A percentile compares a stretch with the other conserved stretches of the same genome.
phyloP scores from a whole-genome alignment of 129 eudicot genomes.

The Flaveria sonorensis region DNA sequence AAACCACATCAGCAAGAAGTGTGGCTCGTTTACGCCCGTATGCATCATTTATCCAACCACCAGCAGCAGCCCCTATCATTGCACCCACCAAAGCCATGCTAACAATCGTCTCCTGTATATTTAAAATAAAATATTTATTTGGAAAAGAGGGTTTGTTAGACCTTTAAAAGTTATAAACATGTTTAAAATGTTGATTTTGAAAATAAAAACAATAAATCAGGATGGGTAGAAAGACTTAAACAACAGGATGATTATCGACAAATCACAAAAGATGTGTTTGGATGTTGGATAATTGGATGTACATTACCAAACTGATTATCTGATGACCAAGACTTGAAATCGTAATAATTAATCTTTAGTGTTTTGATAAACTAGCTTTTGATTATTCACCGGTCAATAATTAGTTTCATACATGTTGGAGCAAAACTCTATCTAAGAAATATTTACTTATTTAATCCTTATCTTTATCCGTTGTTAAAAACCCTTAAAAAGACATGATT shows the following conservation, averaged over 20 bases:
- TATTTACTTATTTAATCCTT: background rate
- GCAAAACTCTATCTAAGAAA: background rate
- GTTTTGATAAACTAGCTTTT: background rate
- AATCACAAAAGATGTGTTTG: background rate
- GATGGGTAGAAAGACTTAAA: background rate
- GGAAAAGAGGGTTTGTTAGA: slow-evolving; percentile 5
- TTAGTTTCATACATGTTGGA: background rate
- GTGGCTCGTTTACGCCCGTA: slow-evolving; percentile 94
- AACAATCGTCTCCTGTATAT: slow-evolving; percentile 84
- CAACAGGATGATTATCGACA: background rate
- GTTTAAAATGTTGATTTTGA: background rate
- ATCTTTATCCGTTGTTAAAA: too few species aligned
- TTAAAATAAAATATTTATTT: background rate
- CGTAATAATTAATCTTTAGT: background rate
- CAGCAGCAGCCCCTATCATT: slow-evolving; percentile 86
- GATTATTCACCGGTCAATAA: background rate
- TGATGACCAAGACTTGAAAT: background rate
- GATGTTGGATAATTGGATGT: background rate
- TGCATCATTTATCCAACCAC: slow-evolving; percentile 84
- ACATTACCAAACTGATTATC: slow-evolving; percentile 3
- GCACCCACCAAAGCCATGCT: slow-evolving; percentile 99
- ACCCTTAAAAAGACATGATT: background rate
- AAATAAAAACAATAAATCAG: background rate
- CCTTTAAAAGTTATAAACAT: background rate
- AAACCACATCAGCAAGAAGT: slow-evolving; percentile 82